Evolutionary conservation across 2,329 filamentous ascomycete genomes (phyloP).

Genomic region (Microdochium bolleyi): DNA sequence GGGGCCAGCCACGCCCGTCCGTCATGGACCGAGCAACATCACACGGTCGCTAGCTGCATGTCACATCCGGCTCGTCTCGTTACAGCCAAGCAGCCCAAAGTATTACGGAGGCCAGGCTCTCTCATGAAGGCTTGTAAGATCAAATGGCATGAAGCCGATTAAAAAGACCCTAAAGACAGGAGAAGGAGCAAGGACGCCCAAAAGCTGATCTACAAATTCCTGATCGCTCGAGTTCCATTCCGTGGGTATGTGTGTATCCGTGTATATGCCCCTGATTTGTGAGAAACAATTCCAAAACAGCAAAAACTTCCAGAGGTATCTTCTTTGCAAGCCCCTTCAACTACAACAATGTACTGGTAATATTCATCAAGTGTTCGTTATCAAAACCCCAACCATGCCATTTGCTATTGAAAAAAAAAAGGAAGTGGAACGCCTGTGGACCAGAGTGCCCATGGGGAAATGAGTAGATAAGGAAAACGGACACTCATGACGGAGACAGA

Average conservation of each 20-base stretch:
- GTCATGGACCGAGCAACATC: no score
- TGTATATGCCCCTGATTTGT: neutral
- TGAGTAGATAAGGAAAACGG: neutral
- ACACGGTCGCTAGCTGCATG: no score
- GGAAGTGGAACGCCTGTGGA: neutral
- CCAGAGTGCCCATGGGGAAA: slow-evolving; percentile 1
- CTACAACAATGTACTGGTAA: neutral
- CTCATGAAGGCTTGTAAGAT: no score
- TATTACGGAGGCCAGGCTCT: no score
- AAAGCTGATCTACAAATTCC: neutral
- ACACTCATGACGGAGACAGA: no score
- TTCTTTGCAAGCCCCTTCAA: neutral
- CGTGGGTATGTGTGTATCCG: neutral
- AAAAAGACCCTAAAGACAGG: neutral
- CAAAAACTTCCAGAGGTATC: neutral
- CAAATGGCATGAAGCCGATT: neutral
- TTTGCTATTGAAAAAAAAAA: neutral
- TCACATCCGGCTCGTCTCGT: no score
- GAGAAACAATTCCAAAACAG: neutral
- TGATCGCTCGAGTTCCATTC: neutral
- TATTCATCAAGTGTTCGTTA: neutral
- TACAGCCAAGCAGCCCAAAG: no score
- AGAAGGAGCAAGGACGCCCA: neutral
- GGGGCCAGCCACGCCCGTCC: no score
- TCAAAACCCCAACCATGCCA: neutral